Percentiles rank a stretch among this genome's conserved stretches.
Conservation (phyloP, 148 eudicot species). For the Polygonum maritimum region DNA sequence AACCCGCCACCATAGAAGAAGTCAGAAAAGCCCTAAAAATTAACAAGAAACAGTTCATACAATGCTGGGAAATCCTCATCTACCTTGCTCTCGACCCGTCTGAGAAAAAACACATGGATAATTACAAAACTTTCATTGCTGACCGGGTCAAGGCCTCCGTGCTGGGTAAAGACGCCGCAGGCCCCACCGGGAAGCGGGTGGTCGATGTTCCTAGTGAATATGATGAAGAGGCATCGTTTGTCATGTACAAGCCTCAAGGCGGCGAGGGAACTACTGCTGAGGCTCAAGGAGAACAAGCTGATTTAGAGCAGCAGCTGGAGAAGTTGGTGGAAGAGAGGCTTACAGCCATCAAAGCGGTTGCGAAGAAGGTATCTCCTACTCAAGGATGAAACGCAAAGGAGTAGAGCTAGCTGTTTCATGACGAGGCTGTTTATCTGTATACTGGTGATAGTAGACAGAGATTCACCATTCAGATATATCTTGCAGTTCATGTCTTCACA, state of each 20-base stretch:
- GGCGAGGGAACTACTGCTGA: slow-evolving; percentile 32
- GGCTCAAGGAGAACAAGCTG: slow-evolving; percentile 42
- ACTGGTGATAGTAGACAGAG: neutral
- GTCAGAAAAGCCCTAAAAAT: slow-evolving; percentile 69
- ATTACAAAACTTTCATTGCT: slow-evolving; percentile 43
- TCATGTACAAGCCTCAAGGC: slow-evolving; percentile 53
- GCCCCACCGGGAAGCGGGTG: slow-evolving; percentile 48
- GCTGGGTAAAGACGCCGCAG: slow-evolving; percentile 55
- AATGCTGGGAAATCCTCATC: slow-evolving; percentile 91
- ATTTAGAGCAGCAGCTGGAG: slow-evolving; percentile 54
- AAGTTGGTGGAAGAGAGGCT: slow-evolving; percentile 66
- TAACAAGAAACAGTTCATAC: slow-evolving; percentile 73
- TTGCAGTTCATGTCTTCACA: neutral
- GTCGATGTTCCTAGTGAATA: slow-evolving; percentile 55
- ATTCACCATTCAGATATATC: neutral
- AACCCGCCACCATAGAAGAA: slow-evolving; percentile 36
- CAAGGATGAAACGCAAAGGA: slow-evolving; percentile 1
- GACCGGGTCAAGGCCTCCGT: slow-evolving; percentile 54
- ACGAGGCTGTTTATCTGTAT: neutral
- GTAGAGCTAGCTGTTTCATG: neutral
- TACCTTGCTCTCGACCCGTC: slow-evolving; percentile 60
- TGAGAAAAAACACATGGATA: slow-evolving; percentile 65
- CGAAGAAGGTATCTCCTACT: slow-evolving; percentile 40
- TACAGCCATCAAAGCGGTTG: slow-evolving; percentile 39
- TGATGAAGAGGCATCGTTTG: slow-evolving; percentile 60